Evolutionary conservation across 192 early-diverging fungal species (phyloP).

Genomic region (Glomus cerebriforme): DNA sequence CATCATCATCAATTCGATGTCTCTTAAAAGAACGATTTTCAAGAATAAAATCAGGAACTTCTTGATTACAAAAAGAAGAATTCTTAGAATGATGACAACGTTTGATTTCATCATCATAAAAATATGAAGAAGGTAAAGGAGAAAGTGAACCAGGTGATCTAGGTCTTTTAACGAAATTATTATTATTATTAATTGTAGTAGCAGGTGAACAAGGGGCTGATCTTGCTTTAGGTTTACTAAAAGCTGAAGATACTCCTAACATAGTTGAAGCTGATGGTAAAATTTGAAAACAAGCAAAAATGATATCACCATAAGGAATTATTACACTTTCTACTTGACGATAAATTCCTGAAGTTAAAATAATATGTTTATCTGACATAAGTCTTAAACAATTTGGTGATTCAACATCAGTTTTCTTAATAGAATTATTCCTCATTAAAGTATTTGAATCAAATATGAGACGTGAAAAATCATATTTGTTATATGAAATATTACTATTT

Average conservation of each 20-base stretch:
- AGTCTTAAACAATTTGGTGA: constrained; percentile 17
- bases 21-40: not conserved
- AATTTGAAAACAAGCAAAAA: constrained; percentile 50
- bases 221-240: not conserved
- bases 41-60: not conserved
- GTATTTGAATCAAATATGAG: not conserved
- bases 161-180: not conserved
- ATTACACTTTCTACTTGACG: constrained; percentile 46
- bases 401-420: not conserved
- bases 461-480: constrained; percentile 28
- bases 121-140: not conserved
- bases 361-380: not conserved
- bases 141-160: constrained; percentile 24
- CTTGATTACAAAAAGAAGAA: not conserved
- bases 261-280: not conserved
- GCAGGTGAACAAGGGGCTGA: constrained; percentile 32
- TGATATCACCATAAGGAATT: constrained; percentile 46
- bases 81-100: not conserved
- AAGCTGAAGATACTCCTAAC: not conserved
- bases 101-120: not conserved
- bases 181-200: not conserved
- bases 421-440: not conserved
- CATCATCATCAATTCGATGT: not conserved
- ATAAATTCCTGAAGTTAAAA: constrained; percentile 14
- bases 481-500: not conserved